Evolutionary conservation across 208 protist species (phyloP), one percentile per base, ranked within the genome.

Genomic region (Trypanosoma cruzi): DNA sequence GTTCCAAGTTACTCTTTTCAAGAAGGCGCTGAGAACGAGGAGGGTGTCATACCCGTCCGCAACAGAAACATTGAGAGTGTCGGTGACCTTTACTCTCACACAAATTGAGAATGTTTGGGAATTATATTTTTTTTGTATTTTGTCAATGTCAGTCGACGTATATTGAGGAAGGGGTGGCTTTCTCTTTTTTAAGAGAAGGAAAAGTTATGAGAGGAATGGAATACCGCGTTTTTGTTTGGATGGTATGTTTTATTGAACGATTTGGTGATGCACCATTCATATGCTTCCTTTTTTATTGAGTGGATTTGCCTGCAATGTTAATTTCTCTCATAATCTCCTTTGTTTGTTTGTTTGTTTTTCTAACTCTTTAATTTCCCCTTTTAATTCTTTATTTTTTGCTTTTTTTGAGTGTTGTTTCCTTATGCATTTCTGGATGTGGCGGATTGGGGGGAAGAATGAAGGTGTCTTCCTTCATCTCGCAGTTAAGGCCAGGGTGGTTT

Each of bases 1-100:
- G 79, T 93, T 40, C 86, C 87, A 5, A 66, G 83, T 50, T 89
- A 87, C 75, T 46, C 29, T 7, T 89, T 95, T 58, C 83, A 90
- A 55, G 90, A 95, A 56, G 90, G 87, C 1, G 49, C 28, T 20
- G 85, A 90, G 66, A 80, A 90, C 59, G 81, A 81, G 6, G 86
- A 93, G 11, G 87, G 87, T 40, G 57, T 90, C 37, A 93, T 95
- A 64, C 86, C 84, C 0, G 55, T 85, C 14, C 63, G 73, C 11
- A 70, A 71, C 75, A 24, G 73, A 80, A 79, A 89, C 84, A 84
- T 71, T 54, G 64, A 59, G 29, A 64, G 49, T 50, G 37, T 71
- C 40, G 70, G 60, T 22, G 64, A 72, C 29, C 62, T 71, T 11
- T 81, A 75, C 59, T 64, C 62, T n/a, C 71, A 71, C 16, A 78